Evolutionary conservation across 192 early-diverging fungal species (phyloP).

Genomic region (Coemansia asiatica): DNA sequence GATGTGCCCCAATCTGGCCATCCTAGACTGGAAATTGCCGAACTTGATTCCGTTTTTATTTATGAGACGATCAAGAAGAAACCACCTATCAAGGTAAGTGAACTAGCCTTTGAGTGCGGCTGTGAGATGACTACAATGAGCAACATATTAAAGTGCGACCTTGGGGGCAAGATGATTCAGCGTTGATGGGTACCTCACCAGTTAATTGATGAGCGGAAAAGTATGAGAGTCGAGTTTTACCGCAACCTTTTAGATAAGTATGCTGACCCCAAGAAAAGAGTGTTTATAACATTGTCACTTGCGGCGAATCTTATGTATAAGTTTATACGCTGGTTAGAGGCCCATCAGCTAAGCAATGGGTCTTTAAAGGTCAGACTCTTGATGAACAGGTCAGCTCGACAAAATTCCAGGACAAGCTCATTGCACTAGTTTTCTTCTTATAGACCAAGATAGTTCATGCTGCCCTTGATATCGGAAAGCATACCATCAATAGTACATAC

Average conservation of each 20-base stretch:
- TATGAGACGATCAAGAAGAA: no score
- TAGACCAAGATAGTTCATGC: background rate
- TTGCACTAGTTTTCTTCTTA: background rate
- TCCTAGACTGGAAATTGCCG: no score
- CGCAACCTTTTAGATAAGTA: background rate
- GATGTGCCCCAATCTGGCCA: no score
- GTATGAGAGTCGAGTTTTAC: background rate
- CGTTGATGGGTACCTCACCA: background rate
- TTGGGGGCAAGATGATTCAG: background rate
- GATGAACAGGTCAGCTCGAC: no score
- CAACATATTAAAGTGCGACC: no score
- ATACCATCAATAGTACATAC: no score
- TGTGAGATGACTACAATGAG: no score
- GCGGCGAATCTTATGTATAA: background rate
- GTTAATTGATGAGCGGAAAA: background rate
- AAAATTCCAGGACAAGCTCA: no score
- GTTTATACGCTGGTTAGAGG: background rate
- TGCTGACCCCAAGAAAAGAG: background rate
- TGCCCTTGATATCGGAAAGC: background rate
- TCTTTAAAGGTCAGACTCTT: background rate
- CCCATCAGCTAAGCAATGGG: background rate
- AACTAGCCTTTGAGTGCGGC: no score
- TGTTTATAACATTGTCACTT: background rate
- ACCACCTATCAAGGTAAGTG: no score
- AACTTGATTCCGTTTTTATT: no score